A percentile compares a stretch with the other conserved stretches of the same genome.
phyloP scores from a whole-genome alignment of 495 filamentous ascomycete species.

The Hypoxylon fuscum region DNA sequence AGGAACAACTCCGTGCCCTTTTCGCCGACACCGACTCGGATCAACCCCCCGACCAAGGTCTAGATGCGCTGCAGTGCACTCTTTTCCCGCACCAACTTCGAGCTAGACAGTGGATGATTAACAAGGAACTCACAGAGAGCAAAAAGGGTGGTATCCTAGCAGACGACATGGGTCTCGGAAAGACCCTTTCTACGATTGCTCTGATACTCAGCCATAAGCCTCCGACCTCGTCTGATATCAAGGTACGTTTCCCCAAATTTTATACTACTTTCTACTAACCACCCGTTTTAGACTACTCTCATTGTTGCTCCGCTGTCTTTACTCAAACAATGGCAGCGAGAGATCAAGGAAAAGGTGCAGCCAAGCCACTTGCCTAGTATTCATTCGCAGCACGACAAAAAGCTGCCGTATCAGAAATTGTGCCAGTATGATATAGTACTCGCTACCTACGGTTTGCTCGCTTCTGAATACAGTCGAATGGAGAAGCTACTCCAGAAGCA shows the following conservation, averaged over 20 bases:
- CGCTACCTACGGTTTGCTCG: slow-evolving; percentile 87
- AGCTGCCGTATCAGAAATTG: slow-evolving; percentile 53
- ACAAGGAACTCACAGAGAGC: slow-evolving; percentile 70
- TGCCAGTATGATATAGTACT: slow-evolving; percentile 83
- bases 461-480: slow-evolving; percentile 75
- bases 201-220: slow-evolving; percentile 11
- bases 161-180: slow-evolving; percentile 40
- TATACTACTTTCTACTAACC: slow-evolving; percentile 70
- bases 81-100: slow-evolving; percentile 83
- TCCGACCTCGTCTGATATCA: slow-evolving; percentile 75
- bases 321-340: slow-evolving; percentile 77
- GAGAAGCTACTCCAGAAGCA: no score
- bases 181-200: slow-evolving; percentile 19
- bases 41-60: slow-evolving; percentile 58
- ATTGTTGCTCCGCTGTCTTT: slow-evolving; percentile 89
- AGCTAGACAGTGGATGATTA: slow-evolving; percentile 79
- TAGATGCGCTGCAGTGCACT: slow-evolving; percentile 66
- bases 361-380: slow-evolving; percentile 75
- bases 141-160: slow-evolving; percentile 84
- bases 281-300: slow-evolving; percentile 76
- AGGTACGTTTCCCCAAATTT: slow-evolving; percentile 87
- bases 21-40: slow-evolving; percentile 3
- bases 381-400: slow-evolving; percentile 69
- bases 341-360: slow-evolving; percentile 72
- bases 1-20: no score